These are phyloP conservation scores for Paramecium octaurelia DNA, from an alignment of 73 alveolate species.

Conservation along the genomic window DNA sequence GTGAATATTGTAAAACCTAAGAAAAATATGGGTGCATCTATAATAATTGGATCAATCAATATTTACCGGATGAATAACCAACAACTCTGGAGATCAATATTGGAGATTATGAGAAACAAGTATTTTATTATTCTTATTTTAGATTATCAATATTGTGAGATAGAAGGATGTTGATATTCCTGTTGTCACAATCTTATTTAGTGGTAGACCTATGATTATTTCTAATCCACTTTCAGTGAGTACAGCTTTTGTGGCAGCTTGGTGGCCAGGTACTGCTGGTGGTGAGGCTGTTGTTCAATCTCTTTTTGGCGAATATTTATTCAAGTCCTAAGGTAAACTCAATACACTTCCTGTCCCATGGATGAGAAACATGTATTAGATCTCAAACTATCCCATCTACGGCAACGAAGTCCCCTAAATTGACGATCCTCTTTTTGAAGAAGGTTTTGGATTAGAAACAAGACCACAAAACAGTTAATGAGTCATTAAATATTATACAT, in stretches of 20 bases:
- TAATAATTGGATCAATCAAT: conserved; percentile 49
- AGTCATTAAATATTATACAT: not conserved
- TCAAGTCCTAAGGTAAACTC: conserved; percentile 30
- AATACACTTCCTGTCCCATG: conserved; percentile 65
- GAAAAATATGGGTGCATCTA: conserved; percentile 57
- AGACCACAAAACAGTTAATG: not conserved
- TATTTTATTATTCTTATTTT: not conserved
- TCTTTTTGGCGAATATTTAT: conserved; percentile 62
- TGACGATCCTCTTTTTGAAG: conserved; percentile 55
- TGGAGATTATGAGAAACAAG: conserved; percentile 41
- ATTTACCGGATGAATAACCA: conserved; percentile 37
- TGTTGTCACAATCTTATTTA: conserved; percentile 49
- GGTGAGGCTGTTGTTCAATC: conserved; percentile 64
- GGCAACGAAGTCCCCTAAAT: conserved; percentile 35
- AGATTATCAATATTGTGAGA: not conserved
- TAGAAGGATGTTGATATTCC: conserved; percentile 42
- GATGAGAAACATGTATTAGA: conserved; percentile 44
- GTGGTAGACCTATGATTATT: conserved; percentile 64
- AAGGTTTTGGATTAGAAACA: conserved; percentile 53
- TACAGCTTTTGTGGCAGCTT: conserved; percentile 64
- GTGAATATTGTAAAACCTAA: conserved; percentile 41
- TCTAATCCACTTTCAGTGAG: conserved; percentile 25
- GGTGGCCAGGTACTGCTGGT: conserved; percentile 72
- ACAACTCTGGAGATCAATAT: conserved; percentile 23
- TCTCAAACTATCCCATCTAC: conserved; percentile 58